Base-by-base conservation (phyloP, 2,329 filamentous ascomycete species). In the Thielaviopsis punctulata region DNA sequence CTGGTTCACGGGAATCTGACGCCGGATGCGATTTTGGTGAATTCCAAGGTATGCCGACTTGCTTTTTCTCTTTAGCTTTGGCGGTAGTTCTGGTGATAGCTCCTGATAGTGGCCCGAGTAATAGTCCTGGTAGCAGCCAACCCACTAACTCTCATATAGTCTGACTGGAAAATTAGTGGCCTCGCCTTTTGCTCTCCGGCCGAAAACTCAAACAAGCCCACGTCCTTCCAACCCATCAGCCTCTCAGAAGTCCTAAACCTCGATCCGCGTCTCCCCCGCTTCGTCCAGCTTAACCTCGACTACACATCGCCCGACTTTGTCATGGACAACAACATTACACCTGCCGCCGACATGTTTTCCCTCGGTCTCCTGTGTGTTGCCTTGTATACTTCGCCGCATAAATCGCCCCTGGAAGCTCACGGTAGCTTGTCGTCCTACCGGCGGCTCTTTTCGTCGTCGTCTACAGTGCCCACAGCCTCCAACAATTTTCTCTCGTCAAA, bases 151-250 rank as follows among this genome's bases (percentile, higher is more conserved):
- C 6, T 21, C 19, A 54, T 56, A 61, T 61, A 86, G 82, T 94
- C 86, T 47, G 92, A 98, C 66, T 98, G 92, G 92, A 98, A 98
- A 65, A 86, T 98, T 56, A 90, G 88, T 59, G 92, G 90, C n/a
- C 75, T 98, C 39, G 79, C 84, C 0, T 98, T 95, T 65, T 86
- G 84, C 63, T 85, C 85, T 45, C 85, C 88, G 13, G 79, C 86
- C 48, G 84, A 88, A 59, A 76, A 78, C 59, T 85, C 84, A 19
- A 81, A 79, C 24, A 81, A 84, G 58, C 73, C 82, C 45, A 84
- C 86, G 2, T 83, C 86, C 3, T 79, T 94, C 48, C 75, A 82
- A 43, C 84, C 86, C 9, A 82, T 96, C 59, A 86, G 80, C 57
- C 74, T 96, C 19, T 82, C 84, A 24, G 88, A 95, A 65, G 80